Conservation (phyloP, 1,284 basidiomycete genomes). For the Sanguinoderma infundibulare region DNA sequence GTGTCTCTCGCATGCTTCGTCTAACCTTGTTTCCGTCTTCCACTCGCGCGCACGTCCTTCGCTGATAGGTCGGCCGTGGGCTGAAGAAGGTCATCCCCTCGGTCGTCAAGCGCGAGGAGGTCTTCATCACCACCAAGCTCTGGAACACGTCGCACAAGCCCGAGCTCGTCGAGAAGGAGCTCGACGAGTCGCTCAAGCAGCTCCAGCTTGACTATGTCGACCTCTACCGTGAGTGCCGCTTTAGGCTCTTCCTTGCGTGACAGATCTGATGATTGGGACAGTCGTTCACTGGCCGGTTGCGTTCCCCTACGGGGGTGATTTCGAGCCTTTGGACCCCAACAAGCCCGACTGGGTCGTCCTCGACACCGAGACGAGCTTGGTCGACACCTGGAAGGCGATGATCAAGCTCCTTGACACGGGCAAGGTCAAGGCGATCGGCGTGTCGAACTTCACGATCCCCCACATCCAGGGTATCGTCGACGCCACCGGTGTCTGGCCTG, state of each 20-base stretch:
- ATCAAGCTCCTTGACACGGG: constrained; percentile 57
- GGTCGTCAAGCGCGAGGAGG: constrained; percentile 80
- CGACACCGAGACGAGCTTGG: constrained; percentile 63
- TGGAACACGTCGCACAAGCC: constrained; percentile 77
- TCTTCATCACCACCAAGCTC: constrained; percentile 85
- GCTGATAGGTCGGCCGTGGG: constrained; percentile 59
- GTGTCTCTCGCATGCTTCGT: neutral
- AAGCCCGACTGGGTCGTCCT: constrained; percentile 54
- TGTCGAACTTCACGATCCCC: constrained; percentile 81
- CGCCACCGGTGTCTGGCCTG: constrained; percentile 79
- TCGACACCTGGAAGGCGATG: constrained; percentile 87
- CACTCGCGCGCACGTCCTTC: neutral
- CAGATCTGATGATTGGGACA: constrained; percentile 31
- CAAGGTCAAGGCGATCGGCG: constrained; percentile 68
- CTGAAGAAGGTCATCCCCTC: constrained; percentile 80
- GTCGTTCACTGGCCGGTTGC: constrained; percentile 91
- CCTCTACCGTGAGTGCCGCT: constrained; percentile 52
- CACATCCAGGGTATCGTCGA: constrained; percentile 73
- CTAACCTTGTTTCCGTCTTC: too few species aligned
- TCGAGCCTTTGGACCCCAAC: constrained; percentile 56
- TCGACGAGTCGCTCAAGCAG: constrained; percentile 75
- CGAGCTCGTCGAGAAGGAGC: constrained; percentile 69
- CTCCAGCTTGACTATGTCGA: constrained; percentile 81
- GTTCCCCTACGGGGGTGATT: constrained; percentile 60
- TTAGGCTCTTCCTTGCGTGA: neutral